phyloP scores from a whole-genome alignment of 352 stramenopile genomes.

The Phytophthora ohioensis region DNA sequence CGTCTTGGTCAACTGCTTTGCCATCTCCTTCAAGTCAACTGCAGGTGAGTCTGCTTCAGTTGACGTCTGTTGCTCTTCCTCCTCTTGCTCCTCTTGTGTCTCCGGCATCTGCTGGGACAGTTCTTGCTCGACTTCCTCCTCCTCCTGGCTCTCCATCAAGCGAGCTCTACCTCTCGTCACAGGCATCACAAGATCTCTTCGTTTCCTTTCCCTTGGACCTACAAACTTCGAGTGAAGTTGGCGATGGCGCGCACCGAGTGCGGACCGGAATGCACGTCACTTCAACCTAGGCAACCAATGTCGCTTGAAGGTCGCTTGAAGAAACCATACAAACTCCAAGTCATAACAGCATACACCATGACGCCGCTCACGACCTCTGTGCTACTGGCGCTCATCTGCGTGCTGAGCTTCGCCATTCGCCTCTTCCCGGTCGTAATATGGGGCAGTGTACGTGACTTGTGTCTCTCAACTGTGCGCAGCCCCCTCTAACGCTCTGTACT shows the following conservation, averaged over 20 bases:
- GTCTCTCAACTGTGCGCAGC: background rate
- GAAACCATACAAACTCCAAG: constrained; percentile 2
- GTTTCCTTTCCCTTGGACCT: constrained; percentile 21
- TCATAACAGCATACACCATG: constrained; percentile 20
- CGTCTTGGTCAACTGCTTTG: constrained; percentile 44
- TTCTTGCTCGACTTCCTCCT: constrained; percentile 34
- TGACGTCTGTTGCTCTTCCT: constrained; percentile 20
- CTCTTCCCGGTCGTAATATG: constrained; percentile 93
- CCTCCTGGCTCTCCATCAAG: constrained; percentile 39
- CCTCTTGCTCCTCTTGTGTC: constrained; percentile 26
- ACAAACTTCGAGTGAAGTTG: constrained; percentile 30
- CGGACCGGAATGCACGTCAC: constrained; percentile 38
- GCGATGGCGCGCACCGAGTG: constrained; percentile 13
- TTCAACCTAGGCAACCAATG: constrained; percentile 46
- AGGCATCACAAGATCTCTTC: constrained; percentile 27
- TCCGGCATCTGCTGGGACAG: constrained; percentile 20
- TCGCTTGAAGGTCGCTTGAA: constrained; percentile 56
- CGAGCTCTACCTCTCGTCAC: constrained; percentile 46
- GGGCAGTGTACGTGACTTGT: constrained; percentile 71
- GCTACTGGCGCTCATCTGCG: constrained; percentile 86
- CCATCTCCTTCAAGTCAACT: constrained; percentile 45
- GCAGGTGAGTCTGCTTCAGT: constrained; percentile 16
- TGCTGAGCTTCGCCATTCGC: constrained; percentile 90
- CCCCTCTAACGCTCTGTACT: constrained; percentile 5
- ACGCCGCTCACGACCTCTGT: constrained; percentile 41